Base-by-base conservation (phyloP, 179 eudicot genomes). In the Amaranthus tricolor region DNA sequence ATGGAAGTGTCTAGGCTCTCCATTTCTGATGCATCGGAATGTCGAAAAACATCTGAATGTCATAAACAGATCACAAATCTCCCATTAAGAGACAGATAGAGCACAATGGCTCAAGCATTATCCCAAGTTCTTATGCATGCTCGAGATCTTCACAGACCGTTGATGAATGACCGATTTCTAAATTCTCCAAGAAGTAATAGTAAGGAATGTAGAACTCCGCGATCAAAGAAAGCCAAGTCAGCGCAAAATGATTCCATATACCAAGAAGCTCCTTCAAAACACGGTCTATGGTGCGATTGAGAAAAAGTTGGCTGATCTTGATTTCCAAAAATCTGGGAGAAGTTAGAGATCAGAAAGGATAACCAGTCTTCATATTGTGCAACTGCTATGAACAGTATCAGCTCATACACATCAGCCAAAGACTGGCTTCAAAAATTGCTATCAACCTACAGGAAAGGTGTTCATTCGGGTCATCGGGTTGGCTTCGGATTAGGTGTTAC, bases 211-310 rank as follows among this genome's bases (percentile, higher is more conserved):
- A 78, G 58, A 73, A 48, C 74, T 73, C 75, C 72, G 19, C 77
- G 70, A 45, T 49, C 19, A 48, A 68, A 40, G 14, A 79, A 79
- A 48, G 65, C 51, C 44, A 71, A 54, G 24, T 49, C 52, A 15
- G 31, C 13, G 8, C n/a, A 68, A 68, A 9, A 45, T 20, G 55
- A 59, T 64, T 69, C 60, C n/a, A 44, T 15, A 56, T 47, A 72
- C 31, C 73, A 67, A 60, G 77, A 82, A 76, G 71, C 70, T 61
- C 57, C 56, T 45, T 63, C 68, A 24, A 76, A 82, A 54, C 59
- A 79, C 81, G 4, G 73, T 84, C n/a, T 84, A 79, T 54, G 82
- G 77, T 56, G 83, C 80, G 17, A 82, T 84, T 52, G 85, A 84
- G 67, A 79, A 79, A 74, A 82, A 77, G 57, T 49, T 82, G 66